Base-by-base conservation (phyloP, 805 yeast species). In the Metschnikowia hibisci region DNA sequence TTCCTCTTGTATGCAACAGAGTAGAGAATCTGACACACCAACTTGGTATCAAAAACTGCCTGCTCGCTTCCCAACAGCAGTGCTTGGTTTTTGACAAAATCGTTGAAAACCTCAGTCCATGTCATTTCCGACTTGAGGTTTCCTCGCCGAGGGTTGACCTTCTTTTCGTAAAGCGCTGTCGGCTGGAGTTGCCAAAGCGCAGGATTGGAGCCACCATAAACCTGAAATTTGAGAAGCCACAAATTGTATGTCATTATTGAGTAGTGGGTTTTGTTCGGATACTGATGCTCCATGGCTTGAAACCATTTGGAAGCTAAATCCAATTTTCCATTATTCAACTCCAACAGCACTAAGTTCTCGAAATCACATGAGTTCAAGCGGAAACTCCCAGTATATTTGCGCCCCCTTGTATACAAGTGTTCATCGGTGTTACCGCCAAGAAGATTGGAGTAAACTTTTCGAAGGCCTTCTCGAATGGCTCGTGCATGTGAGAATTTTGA, bases 281-380 rank as follows among this genome's bases (percentile, higher is more conserved):
- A 61, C 43, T 61, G 57, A 14, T 41, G 27, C 39, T 66, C 66
- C 45, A 69, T 61, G 36, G 59, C 52, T 38, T 54, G 59, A 44
- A 67, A 65, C 74, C 74, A 70, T 40, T 56, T 57, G 4, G 66
- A 55, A 3, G 71, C 74, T 50, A 69, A 58, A 52, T 70, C 75
- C 30, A 63, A 46, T 44, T 68, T 69, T n/a, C 45, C 47, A 52
- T 66, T 69, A 41, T 53, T 47, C 39, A 62, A 51, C 48, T 70
- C 75, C 41, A 69, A 52, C 33, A 39, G 15, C 14, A 69, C 61
- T 46, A 71, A 54, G 51, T 67, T 70, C 46, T 70, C 74, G 47
- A 58, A 68, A 52, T 71, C 75, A 3, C 44, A 42, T 2, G 34
- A 27, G 30, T 29, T 35, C 26, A 45, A 14, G 15, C n/a, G 15